Evolutionary conservation across 1,284 basidiomycete species (phyloP), one percentile per base, ranked within the genome.

Genomic region (Leccinum pachyderme): DNA sequence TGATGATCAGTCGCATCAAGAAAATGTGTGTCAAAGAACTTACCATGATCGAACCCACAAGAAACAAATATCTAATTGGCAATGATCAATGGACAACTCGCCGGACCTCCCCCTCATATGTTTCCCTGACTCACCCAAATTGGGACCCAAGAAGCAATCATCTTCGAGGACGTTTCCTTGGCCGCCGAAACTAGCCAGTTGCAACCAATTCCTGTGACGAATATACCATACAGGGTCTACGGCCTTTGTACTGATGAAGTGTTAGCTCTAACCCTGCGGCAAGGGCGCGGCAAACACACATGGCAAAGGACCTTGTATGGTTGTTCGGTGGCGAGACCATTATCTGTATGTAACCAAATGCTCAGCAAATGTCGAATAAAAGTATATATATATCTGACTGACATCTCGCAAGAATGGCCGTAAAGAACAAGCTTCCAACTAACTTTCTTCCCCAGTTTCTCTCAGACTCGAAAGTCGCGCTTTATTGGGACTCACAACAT

Each of bases 101-200:
- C n/a, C n/a, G n/a, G n/a, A n/a, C n/a, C n/a, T n/a, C n/a, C n/a
- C n/a, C 18, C 4, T 12, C 33, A 22, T 7, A 22, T 1, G 24
- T n/a, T 47, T 22, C 47, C 35, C 48, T 25, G 4, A 63, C 77
- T 52, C 62, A 84, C 82, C 81, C 86, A 89, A 58, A 91, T 89
- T 7, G 89, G 89, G 56, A 91, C 81, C 85, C 87, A 90, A 44
- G 82, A 77, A 0, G 84, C 82, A 54, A 87, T 72, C 37, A 91
- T 78, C 80, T 91, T 91, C 9, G 86, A 89, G 6, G 86, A 68
- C 0, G 87, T 87, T 7, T 91, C 89, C 50, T 72, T 81, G 7
- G 89, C 84, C 13, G 81, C 83, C n/a, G 83, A 87, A 33, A 91
- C 89, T 2, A 91, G 75, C 82, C 86, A 88, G 62, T 91, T 91